phyloP scores from a whole-genome alignment of 495 filamentous ascomycete genomes.

The Aspergillus leporis region DNA sequence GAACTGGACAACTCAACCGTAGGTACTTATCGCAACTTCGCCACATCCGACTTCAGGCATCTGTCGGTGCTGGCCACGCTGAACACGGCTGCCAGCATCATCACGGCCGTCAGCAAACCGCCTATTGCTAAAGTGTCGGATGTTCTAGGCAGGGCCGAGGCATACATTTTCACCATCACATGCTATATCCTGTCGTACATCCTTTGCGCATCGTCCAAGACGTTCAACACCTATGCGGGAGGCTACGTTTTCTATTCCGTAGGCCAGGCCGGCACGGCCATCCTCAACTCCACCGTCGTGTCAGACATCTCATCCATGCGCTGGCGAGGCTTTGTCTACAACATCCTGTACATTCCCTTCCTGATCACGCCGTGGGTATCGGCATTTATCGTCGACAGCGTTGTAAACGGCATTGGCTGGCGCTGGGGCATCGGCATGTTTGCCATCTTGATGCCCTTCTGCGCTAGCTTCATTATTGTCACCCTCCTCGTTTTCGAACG shows the following conservation, averaged over 20 bases:
- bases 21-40: conserved; percentile 48
- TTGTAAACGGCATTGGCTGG: conserved; percentile 49
- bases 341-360: conserved; percentile 46
- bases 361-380: conserved; percentile 47
- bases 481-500: conserved; percentile 46
- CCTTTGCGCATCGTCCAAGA: conserved; percentile 44
- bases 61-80: conserved; percentile 44
- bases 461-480: conserved; percentile 46
- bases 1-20: conserved; percentile 52
- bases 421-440: conserved; percentile 54
- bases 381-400: conserved; percentile 46
- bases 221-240: conserved; percentile 45
- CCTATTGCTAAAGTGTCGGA: conserved; percentile 52
- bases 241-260: conserved; percentile 47
- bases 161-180: conserved; percentile 43
- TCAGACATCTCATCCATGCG: conserved; percentile 48
- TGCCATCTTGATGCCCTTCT: conserved; percentile 49
- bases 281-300: conserved; percentile 49
- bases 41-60: conserved; percentile 42
- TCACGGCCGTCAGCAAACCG: conserved; percentile 47
- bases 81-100: conserved; percentile 44
- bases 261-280: conserved; percentile 46
- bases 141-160: conserved; percentile 46
- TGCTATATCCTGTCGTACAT: conserved; percentile 50
- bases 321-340: conserved; percentile 48